Percentiles rank a stretch among this genome's conserved stretches.
Evolutionary conservation across 2,329 filamentous ascomycete genomes (phyloP).

Genomic region (Colletotrichum sp.): DNA sequence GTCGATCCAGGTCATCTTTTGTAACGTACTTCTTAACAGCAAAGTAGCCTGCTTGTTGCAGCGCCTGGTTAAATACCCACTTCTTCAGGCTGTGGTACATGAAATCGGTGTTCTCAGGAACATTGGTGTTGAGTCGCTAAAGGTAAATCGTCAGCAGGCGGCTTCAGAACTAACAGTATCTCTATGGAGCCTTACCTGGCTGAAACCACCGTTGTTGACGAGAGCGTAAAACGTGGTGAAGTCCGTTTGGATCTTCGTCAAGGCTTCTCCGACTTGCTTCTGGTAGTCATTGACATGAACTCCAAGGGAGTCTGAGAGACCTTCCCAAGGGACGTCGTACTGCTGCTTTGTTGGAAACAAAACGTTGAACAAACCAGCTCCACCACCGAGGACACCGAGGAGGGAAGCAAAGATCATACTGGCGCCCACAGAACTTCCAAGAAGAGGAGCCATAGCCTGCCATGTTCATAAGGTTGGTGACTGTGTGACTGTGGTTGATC

Average conservation of each 20-base stretch:
- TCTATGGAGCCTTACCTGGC: not conserved
- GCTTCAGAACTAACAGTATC: not conserved
- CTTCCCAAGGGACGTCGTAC: not conserved
- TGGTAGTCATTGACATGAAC: not conserved
- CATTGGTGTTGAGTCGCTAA: not conserved
- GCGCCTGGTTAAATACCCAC: not conserved
- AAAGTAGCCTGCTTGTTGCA: not conserved
- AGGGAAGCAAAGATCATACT: not conserved
- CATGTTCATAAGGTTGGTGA: not conserved
- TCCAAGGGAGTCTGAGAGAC: not conserved
- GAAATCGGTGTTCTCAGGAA: not conserved
- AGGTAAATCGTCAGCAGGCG: not conserved
- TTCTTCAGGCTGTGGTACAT: not conserved
- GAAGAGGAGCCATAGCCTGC: not conserved
- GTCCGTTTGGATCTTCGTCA: conserved; percentile 2
- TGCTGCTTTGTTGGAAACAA: not conserved
- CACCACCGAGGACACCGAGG: not conserved
- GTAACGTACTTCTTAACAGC: not conserved
- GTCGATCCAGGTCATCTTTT: not conserved
- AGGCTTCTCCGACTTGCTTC: not conserved
- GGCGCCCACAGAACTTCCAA: not conserved
- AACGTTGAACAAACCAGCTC: not conserved
- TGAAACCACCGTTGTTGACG: not conserved
- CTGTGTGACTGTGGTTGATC: fast-evolving
- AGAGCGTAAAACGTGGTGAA: not conserved